Evolutionary conservation across 1,284 basidiomycete genomes (phyloP).

Genomic region (Naganishia liquefaciens): DNA sequence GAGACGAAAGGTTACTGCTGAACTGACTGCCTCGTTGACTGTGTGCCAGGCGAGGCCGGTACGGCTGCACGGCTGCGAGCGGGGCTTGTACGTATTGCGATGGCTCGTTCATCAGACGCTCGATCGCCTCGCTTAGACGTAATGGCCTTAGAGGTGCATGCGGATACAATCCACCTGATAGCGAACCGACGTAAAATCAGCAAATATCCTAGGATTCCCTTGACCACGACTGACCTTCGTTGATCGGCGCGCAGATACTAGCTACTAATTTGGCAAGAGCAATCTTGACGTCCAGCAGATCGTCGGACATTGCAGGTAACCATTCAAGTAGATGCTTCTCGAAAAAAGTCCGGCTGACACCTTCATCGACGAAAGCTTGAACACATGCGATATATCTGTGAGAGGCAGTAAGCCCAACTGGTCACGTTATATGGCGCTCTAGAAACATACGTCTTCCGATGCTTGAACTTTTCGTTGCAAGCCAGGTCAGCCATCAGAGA

Average conservation of each 20-base stretch:
- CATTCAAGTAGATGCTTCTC: conserved; percentile 65
- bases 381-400: conserved; percentile 70
- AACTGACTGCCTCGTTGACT: conserved; percentile 25
- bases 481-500: conserved; percentile 63
- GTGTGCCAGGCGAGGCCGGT: conserved; percentile 9
- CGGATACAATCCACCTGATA: conserved; percentile 29
- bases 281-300: conserved; percentile 84
- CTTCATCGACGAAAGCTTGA: conserved; percentile 61
- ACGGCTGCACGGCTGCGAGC: conserved; percentile 14
- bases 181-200: neutral
- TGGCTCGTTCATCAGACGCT: conserved; percentile 27
- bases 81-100: conserved; percentile 32
- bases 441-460: conserved; percentile 69
- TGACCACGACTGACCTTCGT: conserved; percentile 21
- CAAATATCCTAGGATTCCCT: neutral
- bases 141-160: conserved; percentile 28
- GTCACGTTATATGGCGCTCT: conserved; percentile 28
- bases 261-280: conserved; percentile 63
- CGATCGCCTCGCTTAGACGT: conserved; percentile 26
- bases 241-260: conserved; percentile 42
- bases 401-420: conserved; percentile 20
- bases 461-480: conserved; percentile 62
- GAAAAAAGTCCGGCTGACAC: conserved; percentile 54
- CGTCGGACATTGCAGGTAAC: conserved; percentile 64
- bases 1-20: conserved; percentile 3